phyloP scores from a whole-genome alignment of 2,329 filamentous ascomycete genomes.

The Hansfordia pulvinata region DNA sequence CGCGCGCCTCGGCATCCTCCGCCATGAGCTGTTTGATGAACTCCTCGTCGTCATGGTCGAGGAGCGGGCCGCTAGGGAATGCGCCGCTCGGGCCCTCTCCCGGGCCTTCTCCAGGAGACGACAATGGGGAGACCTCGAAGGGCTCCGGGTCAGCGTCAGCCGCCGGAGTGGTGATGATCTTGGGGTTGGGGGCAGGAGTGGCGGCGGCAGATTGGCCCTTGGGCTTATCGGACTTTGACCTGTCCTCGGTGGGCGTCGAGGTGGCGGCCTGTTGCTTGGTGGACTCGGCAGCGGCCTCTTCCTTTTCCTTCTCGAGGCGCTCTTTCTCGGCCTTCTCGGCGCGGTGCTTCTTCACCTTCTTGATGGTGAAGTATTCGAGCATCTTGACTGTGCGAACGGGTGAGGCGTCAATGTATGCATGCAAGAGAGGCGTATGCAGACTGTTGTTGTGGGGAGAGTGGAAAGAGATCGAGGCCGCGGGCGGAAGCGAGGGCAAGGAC shows the following conservation, averaged over 20 bases:
- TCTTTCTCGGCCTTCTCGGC: slow-evolving; percentile 28
- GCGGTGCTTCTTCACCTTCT: slow-evolving; percentile 47
- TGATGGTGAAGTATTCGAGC: slow-evolving; percentile 50
- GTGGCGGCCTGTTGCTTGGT: too few relatives aligned
- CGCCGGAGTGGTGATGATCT: slow-evolving; percentile 14
- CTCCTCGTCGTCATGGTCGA: slow-evolving; percentile 41
- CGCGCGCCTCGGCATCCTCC: slow-evolving; percentile 9
- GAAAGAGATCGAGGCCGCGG: too few relatives aligned
- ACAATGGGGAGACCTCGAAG: too few relatives aligned
- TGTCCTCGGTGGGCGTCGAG: too few relatives aligned
- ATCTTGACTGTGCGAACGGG: slow-evolving; percentile 29
- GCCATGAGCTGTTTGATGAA: slow-evolving; percentile 43
- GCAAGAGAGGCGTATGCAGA: too few relatives aligned
- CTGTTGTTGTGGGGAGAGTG: too few relatives aligned
- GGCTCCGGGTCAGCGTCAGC: slow-evolving; percentile 6
- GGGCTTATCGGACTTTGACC: too few relatives aligned
- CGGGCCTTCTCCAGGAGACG: too few relatives aligned
- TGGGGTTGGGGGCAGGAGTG: slow-evolving; percentile 8
- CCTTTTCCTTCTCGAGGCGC: slow-evolving; percentile 8
- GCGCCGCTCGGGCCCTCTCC: too few relatives aligned
- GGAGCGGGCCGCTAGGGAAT: slow-evolving; percentile 23
- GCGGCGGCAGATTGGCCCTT: too few relatives aligned
- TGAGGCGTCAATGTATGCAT: too few relatives aligned
- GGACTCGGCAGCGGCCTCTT: slow-evolving; percentile 8
- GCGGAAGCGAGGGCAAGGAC: too few relatives aligned